Evolutionary conservation across 306 rosid species (phyloP).

Genomic region (Cucumis hystrix): DNA sequence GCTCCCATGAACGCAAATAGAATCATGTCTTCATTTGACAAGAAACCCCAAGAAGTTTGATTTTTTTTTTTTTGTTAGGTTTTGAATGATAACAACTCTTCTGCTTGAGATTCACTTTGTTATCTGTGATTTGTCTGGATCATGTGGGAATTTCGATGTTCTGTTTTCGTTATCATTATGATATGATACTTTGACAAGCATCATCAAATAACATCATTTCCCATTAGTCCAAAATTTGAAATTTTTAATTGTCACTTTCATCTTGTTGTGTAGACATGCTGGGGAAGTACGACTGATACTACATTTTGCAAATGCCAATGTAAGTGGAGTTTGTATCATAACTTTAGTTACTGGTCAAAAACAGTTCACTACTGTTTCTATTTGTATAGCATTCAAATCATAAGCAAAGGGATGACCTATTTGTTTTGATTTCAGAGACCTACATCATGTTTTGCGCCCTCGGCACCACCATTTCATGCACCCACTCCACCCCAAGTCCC

Average conservation of each 20-base stretch:
- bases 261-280: constrained; percentile 18
- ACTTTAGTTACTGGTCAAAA: not conserved
- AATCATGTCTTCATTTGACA: not conserved
- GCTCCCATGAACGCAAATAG: not conserved
- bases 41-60: not conserved
- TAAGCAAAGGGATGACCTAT: not conserved
- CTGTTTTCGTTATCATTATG: not conserved
- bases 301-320: constrained; percentile 21
- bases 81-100: not conserved
- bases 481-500: constrained; percentile 13
- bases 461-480: constrained; percentile 41
- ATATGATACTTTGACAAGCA: not conserved
- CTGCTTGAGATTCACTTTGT: not conserved
- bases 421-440: constrained; percentile 21
- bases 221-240: not conserved
- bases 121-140: not conserved
- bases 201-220: not conserved
- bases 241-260: not conserved
- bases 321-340: constrained; percentile 16
- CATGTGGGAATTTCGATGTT: not conserved
- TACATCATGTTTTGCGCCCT: constrained; percentile 22
- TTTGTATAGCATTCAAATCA: not conserved
- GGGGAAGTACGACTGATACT: constrained; percentile 39
- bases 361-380: not conserved
- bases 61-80: not conserved